phyloP scores from a whole-genome alignment of 805 yeast genomes.

The Metschnikowia cerradonensis region DNA sequence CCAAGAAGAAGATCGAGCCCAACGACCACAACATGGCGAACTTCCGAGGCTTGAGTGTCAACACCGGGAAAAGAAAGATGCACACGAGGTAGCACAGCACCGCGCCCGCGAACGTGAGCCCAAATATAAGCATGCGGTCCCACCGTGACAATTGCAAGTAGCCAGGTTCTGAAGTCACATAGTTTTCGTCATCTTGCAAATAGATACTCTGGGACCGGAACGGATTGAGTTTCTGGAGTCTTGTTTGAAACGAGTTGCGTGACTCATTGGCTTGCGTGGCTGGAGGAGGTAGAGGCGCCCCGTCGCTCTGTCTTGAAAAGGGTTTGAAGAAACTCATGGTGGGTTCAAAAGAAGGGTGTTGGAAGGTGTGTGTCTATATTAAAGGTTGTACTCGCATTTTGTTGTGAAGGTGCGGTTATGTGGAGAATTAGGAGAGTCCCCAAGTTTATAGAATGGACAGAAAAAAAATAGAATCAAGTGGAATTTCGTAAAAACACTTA shows the following conservation, averaged over 20 bases:
- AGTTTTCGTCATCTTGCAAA: conserved; percentile 40
- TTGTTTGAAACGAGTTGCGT: conserved; percentile 23
- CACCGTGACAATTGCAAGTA: conserved; percentile 41
- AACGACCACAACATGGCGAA: conserved; percentile 47
- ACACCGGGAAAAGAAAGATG: conserved; percentile 40
- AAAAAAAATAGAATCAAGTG: background rate
- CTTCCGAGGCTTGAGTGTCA: conserved; percentile 40
- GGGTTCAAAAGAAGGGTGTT: background rate
- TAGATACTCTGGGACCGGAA: conserved; percentile 35
- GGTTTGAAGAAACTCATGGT: conserved; percentile 40
- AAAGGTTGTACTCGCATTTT: background rate
- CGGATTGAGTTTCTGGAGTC: conserved; percentile 37
- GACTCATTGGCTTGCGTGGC: conserved; percentile 24
- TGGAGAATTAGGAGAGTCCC: background rate
- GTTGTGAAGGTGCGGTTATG: background rate
- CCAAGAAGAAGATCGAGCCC: conserved; percentile 43
- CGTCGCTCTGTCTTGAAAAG: conserved; percentile 29
- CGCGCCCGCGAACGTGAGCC: conserved; percentile 41
- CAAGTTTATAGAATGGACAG: background rate
- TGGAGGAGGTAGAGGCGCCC: conserved; percentile 37
- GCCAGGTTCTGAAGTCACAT: conserved; percentile 43
- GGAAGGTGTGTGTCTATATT: too few species aligned
- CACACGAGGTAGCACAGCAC: conserved; percentile 40
- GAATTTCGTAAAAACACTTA: too few species aligned
- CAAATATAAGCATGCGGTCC: conserved; percentile 46